Evolutionary conservation across 331 rosid genomes (phyloP).

Genomic region (Ulmus americana): DNA sequence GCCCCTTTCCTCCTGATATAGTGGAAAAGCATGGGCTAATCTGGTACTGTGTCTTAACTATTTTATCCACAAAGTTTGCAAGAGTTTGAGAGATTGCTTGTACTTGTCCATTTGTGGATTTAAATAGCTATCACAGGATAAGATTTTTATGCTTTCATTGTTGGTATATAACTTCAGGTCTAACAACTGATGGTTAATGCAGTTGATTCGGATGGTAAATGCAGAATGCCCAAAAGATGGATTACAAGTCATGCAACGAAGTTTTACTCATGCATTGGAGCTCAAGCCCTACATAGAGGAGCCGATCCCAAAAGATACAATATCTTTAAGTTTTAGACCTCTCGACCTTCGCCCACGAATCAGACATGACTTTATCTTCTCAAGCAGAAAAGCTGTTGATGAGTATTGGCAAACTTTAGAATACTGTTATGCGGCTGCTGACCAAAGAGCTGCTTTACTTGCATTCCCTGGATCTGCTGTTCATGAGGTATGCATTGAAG

Average conservation of each 20-base stretch:
- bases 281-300: conserved; percentile 87
- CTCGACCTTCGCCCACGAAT: conserved; percentile 86
- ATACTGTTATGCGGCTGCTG: conserved; percentile 79
- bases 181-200: conserved; percentile 34
- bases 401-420: conserved; percentile 92
- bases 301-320: conserved; percentile 65
- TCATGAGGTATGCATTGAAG: conserved; percentile 52
- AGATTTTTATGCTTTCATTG: neutral
- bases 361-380: conserved; percentile 86
- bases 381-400: conserved; percentile 65
- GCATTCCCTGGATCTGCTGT: conserved; percentile 96
- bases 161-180: conserved; percentile 16
- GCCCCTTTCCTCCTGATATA: too few relatives aligned
- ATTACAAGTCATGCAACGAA: conserved; percentile 30
- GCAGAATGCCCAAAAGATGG: conserved; percentile 42
- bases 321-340: conserved; percentile 46
- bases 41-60: too few relatives aligned
- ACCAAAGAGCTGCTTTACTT: conserved; percentile 62
- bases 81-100: conserved; percentile 5
- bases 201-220: conserved; percentile 68
- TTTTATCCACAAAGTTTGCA: neutral
- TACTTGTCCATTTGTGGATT: conserved; percentile 1
- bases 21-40: too few relatives aligned
- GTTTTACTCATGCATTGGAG: conserved; percentile 67
- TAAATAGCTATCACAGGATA: neutral